Evolutionary conservation across 495 filamentous ascomycete genomes (phyloP).

Genomic region (Corynascus novoguineensis): DNA sequence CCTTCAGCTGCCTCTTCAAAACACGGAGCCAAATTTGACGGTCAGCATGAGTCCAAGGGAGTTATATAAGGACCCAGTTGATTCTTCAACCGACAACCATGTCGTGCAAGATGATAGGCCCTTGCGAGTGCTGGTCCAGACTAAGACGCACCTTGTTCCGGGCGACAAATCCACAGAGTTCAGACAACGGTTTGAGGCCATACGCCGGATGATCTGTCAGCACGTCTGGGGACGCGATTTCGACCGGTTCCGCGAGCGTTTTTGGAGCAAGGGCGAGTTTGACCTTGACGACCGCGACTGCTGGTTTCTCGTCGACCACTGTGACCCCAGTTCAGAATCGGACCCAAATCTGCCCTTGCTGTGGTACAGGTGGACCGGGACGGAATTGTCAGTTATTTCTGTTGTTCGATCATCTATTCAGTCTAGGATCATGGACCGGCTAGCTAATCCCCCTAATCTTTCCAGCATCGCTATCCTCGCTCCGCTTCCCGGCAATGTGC

Average conservation of each 20-base stretch:
- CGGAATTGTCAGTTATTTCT: slow-evolving; percentile 7
- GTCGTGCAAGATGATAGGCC: not conserved
- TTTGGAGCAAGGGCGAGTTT: slow-evolving; percentile 1
- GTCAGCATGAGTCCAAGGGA: too few relatives aligned
- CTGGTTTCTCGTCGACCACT: slow-evolving; percentile 6
- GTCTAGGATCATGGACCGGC: not conserved
- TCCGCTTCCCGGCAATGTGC: slow-evolving; percentile 2
- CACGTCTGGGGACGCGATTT: slow-evolving; percentile 1
- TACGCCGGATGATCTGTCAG: not conserved
- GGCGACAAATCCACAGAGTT: not conserved
- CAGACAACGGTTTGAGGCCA: not conserved
- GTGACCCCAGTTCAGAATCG: not conserved
- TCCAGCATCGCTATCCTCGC: not conserved
- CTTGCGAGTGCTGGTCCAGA: not conserved
- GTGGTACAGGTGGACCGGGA: slow-evolving; percentile 2
- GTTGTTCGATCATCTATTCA: not conserved
- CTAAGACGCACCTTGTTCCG: not conserved
- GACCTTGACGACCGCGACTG: slow-evolving; percentile 1
- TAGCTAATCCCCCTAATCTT: not conserved
- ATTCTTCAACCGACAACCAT: too few relatives aligned
- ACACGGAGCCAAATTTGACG: too few relatives aligned
- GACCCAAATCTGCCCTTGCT: not conserved
- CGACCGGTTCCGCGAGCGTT: not conserved
- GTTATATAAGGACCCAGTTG: too few relatives aligned
- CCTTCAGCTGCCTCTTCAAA: too few relatives aligned